Evolutionary conservation across 495 filamentous ascomycete genomes (phyloP).

Genomic region (Penicillium turbatum): DNA sequence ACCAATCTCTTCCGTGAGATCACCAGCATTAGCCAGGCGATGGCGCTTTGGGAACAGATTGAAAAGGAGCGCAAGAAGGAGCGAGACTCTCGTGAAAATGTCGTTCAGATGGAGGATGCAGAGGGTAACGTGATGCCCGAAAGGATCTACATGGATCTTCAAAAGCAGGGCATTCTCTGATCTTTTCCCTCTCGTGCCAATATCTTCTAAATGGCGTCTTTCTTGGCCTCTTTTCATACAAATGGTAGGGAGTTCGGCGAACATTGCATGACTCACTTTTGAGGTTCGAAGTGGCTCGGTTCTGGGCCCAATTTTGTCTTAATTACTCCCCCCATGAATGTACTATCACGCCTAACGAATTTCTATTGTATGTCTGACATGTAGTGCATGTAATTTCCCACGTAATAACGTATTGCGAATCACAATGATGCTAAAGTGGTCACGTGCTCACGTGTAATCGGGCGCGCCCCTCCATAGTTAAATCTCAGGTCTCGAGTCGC

Average conservation of each 20-base stretch:
- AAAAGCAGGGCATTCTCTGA: conserved; percentile 53
- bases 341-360: neutral
- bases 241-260: conserved; percentile 11
- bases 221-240: neutral
- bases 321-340: neutral
- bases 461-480: neutral
- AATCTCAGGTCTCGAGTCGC: neutral
- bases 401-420: too few species aligned
- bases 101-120: conserved; percentile 97
- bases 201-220: conserved; percentile 3
- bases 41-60: conserved; percentile 88
- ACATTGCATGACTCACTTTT: too few species aligned
- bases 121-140: conserved; percentile 98
- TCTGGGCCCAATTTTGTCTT: neutral
- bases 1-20: conserved; percentile 93
- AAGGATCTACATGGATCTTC: conserved; percentile 86
- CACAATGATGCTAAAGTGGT: conserved; percentile 7
- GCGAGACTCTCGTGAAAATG: conserved; percentile 66
- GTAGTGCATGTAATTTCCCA: neutral
- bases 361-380: neutral
- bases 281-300: neutral
- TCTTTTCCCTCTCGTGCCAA: neutral
- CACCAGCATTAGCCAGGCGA: conserved; percentile 81
- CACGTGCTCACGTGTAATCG: conserved; percentile 32
- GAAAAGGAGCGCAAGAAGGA: conserved; percentile 79